A percentile compares a stretch with the other conserved stretches of the same genome.
Conservation (phyloP, 345 rosid species). For the Odontarrhena argentea region DNA sequence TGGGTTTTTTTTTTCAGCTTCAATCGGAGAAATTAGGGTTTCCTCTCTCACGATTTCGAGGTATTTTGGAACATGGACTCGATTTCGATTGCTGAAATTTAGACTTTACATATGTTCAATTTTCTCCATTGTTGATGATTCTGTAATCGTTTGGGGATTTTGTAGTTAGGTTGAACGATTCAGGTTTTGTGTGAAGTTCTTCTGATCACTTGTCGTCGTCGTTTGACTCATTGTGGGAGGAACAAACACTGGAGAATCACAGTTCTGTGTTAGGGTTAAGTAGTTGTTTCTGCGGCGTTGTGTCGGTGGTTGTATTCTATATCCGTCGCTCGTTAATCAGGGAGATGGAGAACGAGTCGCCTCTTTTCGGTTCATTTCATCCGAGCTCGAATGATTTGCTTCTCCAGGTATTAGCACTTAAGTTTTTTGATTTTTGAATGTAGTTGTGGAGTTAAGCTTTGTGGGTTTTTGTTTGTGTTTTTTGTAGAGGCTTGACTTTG, state of each 20-base stretch:
- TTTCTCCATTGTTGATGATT: slow-evolving; percentile 5
- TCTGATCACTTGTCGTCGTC: slow-evolving; percentile 7
- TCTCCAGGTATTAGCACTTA: slow-evolving; percentile 43
- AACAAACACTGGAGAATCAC: slow-evolving; percentile 64
- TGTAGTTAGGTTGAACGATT: slow-evolving; percentile 22
- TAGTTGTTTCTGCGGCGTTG: slow-evolving; percentile 56
- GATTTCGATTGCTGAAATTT: neutral
- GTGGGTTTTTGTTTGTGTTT: slow-evolving; percentile 10
- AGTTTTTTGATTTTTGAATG: neutral
- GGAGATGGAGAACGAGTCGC: slow-evolving; percentile 64
- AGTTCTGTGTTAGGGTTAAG: slow-evolving; percentile 56
- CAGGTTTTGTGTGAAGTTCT: neutral
- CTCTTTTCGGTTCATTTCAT: slow-evolving; percentile 43
- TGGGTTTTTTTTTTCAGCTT: neutral
- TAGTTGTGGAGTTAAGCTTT: slow-evolving; percentile 24
- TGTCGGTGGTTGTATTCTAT: slow-evolving; percentile 47
- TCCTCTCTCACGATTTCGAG: slow-evolving; percentile 9
- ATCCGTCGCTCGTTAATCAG: slow-evolving; percentile 43
- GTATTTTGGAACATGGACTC: slow-evolving; percentile 1
- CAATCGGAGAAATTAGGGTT: slow-evolving; percentile 33
- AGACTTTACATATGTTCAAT: neutral
- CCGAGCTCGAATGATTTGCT: slow-evolving; percentile 55
- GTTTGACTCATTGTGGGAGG: slow-evolving; percentile 18
- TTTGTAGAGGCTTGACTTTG: slow-evolving; percentile 66
- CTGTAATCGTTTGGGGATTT: neutral